These are phyloP conservation scores for Vaccinium myrtillus DNA, from an alignment of 148 eudicot species.

Conservation along the genomic window DNA sequence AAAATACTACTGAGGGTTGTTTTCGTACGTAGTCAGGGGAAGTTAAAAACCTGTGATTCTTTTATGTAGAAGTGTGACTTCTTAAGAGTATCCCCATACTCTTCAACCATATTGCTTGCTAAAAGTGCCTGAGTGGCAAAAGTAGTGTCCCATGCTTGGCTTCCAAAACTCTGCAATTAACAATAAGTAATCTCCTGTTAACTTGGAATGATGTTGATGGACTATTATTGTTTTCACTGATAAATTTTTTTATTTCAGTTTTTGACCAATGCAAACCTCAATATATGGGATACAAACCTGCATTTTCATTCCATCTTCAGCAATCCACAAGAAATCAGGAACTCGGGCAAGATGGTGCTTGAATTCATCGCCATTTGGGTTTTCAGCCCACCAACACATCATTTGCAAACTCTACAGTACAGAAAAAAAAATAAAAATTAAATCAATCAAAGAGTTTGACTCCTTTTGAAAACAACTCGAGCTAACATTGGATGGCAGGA, in stretches of 20 bases:
- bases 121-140: too few species aligned
- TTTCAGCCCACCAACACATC: slow-evolving; percentile 9
- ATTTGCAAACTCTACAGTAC: slow-evolving; percentile 5
- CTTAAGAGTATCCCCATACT: too few species aligned
- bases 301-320: slow-evolving; percentile 33
- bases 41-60: too few species aligned
- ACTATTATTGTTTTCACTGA: neutral
- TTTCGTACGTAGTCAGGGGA: too few species aligned
- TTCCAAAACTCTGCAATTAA: too few species aligned
- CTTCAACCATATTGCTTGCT: too few species aligned
- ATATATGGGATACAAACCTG: slow-evolving; percentile 11
- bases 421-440: too few species aligned
- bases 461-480: neutral
- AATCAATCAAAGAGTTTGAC: neutral
- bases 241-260: neutral
- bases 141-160: too few species aligned
- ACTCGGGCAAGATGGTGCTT: slow-evolving; percentile 8
- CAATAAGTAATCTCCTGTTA: too few species aligned
- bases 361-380: neutral
- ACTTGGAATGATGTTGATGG: too few species aligned
- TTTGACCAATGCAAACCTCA: neutral
- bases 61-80: too few species aligned
- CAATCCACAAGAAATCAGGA: slow-evolving; percentile 24
- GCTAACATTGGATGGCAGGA: neutral
- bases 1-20: too few species aligned